Percentiles rank a stretch among this genome's conserved stretches.
Evolutionary conservation across 768 basidiomycete genomes (phyloP).

Genomic region (Auricularia cornea): DNA sequence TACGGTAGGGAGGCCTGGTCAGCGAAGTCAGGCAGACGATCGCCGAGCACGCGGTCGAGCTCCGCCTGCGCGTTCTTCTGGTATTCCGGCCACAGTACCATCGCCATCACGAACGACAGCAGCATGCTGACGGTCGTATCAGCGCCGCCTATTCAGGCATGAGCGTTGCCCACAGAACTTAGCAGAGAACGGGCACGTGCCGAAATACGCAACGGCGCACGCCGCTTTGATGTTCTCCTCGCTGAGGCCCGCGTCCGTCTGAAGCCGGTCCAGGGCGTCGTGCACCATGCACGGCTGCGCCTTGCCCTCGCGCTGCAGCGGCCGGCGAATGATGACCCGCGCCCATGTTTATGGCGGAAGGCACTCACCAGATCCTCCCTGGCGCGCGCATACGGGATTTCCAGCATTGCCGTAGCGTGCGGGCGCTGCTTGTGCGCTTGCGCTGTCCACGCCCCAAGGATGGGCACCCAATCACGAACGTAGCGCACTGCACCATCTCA

Average conservation of each 20-base stretch:
- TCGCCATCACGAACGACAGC: constrained; percentile 7
- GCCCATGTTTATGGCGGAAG: no score
- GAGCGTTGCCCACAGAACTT: no score
- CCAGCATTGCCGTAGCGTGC: no score
- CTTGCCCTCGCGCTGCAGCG: background rate
- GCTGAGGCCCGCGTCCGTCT: background rate
- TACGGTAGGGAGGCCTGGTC: constrained; percentile 9
- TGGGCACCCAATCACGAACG: no score
- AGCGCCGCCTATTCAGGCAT: no score
- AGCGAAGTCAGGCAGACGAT: constrained; percentile 3
- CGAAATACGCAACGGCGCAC: constrained; percentile 15
- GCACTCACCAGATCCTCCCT: no score
- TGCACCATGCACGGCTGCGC: background rate
- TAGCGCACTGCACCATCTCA: no score
- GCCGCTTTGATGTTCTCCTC: constrained; percentile 11
- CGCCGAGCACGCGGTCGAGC: constrained; percentile 5
- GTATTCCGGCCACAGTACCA: constrained; percentile 7
- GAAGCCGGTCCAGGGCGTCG: background rate
- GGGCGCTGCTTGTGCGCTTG: no score
- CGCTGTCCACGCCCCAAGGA: no score
- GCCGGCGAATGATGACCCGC: no score
- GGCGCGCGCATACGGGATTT: no score
- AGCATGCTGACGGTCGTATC: background rate
- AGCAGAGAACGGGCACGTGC: constrained; percentile 16
- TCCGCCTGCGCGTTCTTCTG: constrained; percentile 9